phyloP scores from a whole-genome alignment of 305 asterid genomes.

The Rubia balearica region DNA sequence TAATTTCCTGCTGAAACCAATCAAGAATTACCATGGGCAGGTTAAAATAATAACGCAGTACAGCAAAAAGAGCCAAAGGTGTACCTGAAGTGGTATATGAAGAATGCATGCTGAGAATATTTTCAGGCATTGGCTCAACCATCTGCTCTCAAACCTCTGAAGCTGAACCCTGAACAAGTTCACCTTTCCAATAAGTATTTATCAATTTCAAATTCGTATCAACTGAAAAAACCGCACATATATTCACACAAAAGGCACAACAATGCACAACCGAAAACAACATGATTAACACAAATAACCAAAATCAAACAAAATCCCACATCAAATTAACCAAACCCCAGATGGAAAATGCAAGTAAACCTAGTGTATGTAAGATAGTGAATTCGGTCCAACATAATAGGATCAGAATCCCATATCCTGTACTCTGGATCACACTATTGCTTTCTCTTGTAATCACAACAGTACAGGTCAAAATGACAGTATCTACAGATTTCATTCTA shows the following conservation, averaged over 20 bases:
- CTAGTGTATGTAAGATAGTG: too few relatives aligned
- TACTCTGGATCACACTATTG: neutral
- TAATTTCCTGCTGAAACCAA: constrained; percentile 27
- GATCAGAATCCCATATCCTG: neutral
- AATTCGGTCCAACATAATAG: neutral
- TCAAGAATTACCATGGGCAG: neutral
- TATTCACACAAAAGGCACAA: too few relatives aligned
- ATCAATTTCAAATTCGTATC: constrained; percentile 2
- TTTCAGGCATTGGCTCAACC: constrained; percentile 38
- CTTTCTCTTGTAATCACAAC: neutral
- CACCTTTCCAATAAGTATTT: constrained; percentile 28
- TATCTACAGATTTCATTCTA: neutral
- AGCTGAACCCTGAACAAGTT: constrained; percentile 42
- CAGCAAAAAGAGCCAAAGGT: constrained; percentile 4
- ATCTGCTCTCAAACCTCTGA: constrained; percentile 42
- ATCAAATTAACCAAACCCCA: neutral
- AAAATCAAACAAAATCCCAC: neutral
- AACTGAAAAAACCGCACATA: too few relatives aligned
- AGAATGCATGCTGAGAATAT: constrained; percentile 46
- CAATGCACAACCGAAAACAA: too few relatives aligned
- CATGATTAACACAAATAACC: neutral
- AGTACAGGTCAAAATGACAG: too few relatives aligned
- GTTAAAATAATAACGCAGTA: constrained; percentile 7
- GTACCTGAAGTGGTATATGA: constrained; percentile 56
- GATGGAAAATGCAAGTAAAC: neutral